Conservation (phyloP, 106 monocot species). For the Dendrobium catenatum region DNA sequence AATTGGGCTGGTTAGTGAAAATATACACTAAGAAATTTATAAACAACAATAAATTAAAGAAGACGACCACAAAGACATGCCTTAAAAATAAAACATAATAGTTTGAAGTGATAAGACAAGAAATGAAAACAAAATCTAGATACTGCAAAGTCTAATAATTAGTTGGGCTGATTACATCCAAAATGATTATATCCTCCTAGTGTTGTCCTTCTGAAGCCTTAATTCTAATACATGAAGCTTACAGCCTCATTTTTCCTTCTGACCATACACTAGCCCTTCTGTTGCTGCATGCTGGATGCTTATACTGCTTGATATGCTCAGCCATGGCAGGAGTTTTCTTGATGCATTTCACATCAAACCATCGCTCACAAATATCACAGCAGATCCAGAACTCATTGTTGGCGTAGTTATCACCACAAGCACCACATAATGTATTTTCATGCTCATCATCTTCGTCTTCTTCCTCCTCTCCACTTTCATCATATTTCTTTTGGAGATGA, state of each 20-base stretch:
- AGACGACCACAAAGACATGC: neutral
- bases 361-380: constrained; percentile 56
- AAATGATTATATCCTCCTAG: neutral
- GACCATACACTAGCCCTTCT: constrained; percentile 33
- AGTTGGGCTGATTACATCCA: neutral
- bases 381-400: constrained; percentile 69
- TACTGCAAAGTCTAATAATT: neutral
- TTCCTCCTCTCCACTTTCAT: constrained; percentile 30
- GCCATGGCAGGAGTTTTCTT: constrained; percentile 61
- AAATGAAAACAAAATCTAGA: neutral
- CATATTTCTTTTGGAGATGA: constrained; percentile 22
- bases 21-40: neutral
- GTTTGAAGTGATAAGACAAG: neutral
- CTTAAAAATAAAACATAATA: neutral
- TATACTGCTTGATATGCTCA: constrained; percentile 82
- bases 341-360: constrained; percentile 66
- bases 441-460: constrained; percentile 34
- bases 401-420: constrained; percentile 51
- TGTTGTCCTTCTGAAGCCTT: neutral
- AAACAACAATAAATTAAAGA: neutral
- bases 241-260: neutral
- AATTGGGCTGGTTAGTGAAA: too few relatives aligned
- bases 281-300: constrained; percentile 67
- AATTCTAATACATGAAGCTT: neutral
- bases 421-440: constrained; percentile 49